phyloP scores from a whole-genome alignment of 306 rosid species.

The Malus sylvestris region DNA sequence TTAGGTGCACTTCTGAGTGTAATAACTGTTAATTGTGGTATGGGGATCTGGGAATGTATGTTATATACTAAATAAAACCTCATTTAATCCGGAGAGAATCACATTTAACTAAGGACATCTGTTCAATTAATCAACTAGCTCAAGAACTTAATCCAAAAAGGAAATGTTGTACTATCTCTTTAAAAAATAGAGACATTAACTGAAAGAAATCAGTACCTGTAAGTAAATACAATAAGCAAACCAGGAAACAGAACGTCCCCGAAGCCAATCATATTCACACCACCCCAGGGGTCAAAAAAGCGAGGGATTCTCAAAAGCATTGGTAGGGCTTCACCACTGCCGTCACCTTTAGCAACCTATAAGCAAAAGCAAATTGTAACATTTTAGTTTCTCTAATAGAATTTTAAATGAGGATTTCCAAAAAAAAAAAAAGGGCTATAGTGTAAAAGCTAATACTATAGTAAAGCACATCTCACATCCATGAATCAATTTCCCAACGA shows the following conservation, averaged over 20 bases:
- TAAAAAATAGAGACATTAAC: neutral
- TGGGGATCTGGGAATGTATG: neutral
- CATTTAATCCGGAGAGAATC: neutral
- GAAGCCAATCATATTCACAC: conserved; percentile 90
- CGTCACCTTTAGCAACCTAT: conserved; percentile 86
- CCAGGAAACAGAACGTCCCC: conserved; percentile 98
- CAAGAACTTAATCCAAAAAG: neutral
- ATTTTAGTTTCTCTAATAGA: neutral
- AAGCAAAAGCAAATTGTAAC: conserved; percentile 6
- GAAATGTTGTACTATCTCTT: neutral
- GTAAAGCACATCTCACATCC: neutral
- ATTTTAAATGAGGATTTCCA: neutral
- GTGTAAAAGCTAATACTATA: neutral
- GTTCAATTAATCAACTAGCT: neutral
- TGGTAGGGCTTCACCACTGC: conserved; percentile 82
- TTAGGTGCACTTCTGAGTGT: neutral
- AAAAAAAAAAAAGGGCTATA: neutral
- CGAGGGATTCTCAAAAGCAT: conserved; percentile 92
- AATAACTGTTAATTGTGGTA: neutral
- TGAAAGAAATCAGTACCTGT: conserved; percentile 44
- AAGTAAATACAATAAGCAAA: conserved; percentile 74
- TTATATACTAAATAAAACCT: neutral
- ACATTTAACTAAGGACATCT: neutral
- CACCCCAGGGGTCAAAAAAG: conserved; percentile 81
- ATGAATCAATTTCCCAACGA: neutral